Evolutionary conservation across 257 asterid species (phyloP), one percentile per base, ranked within the genome.

Genomic region (Linaria vulgaris): DNA sequence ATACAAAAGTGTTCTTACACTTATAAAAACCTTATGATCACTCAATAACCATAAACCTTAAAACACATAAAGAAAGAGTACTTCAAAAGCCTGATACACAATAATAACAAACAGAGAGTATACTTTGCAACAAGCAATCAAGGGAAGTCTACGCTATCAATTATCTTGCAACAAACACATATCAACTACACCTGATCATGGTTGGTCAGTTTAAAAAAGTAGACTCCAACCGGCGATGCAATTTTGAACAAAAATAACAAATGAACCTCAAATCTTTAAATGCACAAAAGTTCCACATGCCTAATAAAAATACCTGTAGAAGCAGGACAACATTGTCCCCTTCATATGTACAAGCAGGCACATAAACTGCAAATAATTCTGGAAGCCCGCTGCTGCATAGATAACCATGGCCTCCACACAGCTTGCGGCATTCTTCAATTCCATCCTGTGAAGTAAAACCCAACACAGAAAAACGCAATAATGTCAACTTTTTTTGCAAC

Each of bases 351-450:
- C 99, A 94, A 60, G 96, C 91, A 69, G 99, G 99, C 64, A 94
- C 96, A 80, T 94, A 94, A 71, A 88, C 97, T 25, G 99, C 97
- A 80, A 90, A 90, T 73, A 90, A 74, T 71, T 94, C 99, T 37
- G 99, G 99, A 74, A 90, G 99, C 69, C 99, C 99, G 76, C 99
- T 94, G 76, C 81, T 82, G 78, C 95, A 86, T 49, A 94, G 92
- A 75, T 90, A 94, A 57, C 99, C 99, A 74, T 94, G 99, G 58
- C 99, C 97, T 61, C 99, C 99, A 79, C 99, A 94, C 72, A 94
- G 64, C 73, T 94, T 94, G 31, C 96, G 87, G 70, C 99, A 85
- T 81, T 90, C 97, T 79, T 94, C 99, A 67, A 90, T 90, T 56
- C 95, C 99, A 83, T 94, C 99, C 99, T 94, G 73, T 39, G 70